A percentile compares a stretch with the other conserved stretches of the same genome.
phyloP scores from a whole-genome alignment of 768 basidiomycete species.

The Ramaria sp. region DNA sequence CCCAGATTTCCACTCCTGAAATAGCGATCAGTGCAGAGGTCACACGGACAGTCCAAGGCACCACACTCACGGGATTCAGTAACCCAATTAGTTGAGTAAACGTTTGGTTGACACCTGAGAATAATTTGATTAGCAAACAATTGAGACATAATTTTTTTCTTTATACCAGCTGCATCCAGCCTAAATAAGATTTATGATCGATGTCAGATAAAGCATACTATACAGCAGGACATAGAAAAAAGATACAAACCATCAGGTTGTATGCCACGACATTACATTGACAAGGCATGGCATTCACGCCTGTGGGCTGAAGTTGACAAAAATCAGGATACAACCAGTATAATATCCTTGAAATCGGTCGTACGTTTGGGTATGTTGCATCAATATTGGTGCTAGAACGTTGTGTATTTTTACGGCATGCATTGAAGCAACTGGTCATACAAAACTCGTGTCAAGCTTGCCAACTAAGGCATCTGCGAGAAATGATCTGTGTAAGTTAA shows the following conservation, averaged over 20 bases:
- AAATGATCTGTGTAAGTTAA: background rate
- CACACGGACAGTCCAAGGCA: background rate
- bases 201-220: no score
- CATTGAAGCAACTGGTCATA: background rate
- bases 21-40: background rate
- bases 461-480: background rate
- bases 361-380: background rate
- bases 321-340: background rate
- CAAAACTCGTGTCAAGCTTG: background rate
- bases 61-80: background rate
- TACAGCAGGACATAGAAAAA: background rate
- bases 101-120: slow-evolving; percentile 1
- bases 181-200: background rate
- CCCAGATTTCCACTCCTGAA: background rate
- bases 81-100: background rate
- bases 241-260: background rate
- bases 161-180: background rate
- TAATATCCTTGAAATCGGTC: background rate
- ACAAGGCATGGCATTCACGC: background rate
- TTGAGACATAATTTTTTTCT: background rate
- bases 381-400: background rate
- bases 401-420: background rate
- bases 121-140: background rate
- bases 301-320: background rate
- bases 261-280: slow-evolving; percentile 2